Percentiles rank a stretch among this genome's conserved stretches.
phyloP scores from a whole-genome alignment of 2,329 filamentous ascomycete genomes.

The Penicillium sp. region DNA sequence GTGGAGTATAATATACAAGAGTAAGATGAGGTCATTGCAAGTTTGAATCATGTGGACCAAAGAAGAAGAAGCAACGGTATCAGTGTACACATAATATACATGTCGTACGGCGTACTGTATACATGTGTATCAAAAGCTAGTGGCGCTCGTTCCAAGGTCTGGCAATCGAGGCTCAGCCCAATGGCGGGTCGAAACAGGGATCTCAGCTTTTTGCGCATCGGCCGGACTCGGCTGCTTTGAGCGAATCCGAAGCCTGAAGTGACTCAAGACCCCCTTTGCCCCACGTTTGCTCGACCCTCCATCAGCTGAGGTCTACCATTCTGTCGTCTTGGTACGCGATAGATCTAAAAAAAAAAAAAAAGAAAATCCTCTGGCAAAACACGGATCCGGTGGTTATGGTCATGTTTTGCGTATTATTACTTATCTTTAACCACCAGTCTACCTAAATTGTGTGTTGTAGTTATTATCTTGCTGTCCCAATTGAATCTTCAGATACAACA shows the following conservation, averaged over 20 bases:
- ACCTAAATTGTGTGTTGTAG: too few species aligned
- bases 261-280: constrained; percentile 31
- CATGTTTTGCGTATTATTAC: constrained; percentile 6
- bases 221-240: constrained; percentile 27
- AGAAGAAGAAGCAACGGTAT: constrained; percentile 4
- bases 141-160: constrained; percentile 35
- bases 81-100: neutral
- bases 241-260: constrained; percentile 35
- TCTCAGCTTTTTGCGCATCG: constrained; percentile 32
- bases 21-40: constrained; percentile 23
- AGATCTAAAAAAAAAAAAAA: constrained; percentile 17
- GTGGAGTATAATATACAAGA: constrained; percentile 6
- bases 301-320: constrained; percentile 32
- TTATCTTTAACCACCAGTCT: neutral
- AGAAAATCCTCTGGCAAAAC: neutral
- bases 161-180: constrained; percentile 36
- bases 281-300: constrained; percentile 34
- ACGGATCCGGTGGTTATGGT: neutral
- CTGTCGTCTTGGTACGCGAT: constrained; percentile 9
- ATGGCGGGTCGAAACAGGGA: constrained; percentile 41
- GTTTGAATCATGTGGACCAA: constrained; percentile 6
- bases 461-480: too few species aligned
- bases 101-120: neutral
- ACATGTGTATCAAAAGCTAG: constrained; percentile 8
- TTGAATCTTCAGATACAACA: neutral